These are phyloP conservation scores for Antitrichia curtipendula DNA, from an alignment of 225 moss, liverwort and hornwort species.

Conservation along the genomic window DNA sequence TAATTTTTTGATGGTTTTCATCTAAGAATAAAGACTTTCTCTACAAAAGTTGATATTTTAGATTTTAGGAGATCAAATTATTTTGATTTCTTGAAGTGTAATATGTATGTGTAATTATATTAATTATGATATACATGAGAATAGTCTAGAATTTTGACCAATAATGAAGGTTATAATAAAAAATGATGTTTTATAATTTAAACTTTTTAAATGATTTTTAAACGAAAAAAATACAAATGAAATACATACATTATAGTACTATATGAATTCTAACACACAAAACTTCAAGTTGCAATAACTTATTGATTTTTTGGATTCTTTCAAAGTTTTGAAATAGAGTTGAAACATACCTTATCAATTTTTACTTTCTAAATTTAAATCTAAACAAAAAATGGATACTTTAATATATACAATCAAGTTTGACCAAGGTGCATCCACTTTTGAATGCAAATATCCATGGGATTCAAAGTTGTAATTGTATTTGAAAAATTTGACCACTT, in stretches of 20 bases:
- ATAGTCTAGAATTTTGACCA: neutral
- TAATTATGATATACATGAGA: neutral
- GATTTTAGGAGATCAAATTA: no score
- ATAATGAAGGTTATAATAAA: neutral
- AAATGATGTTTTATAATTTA: neutral
- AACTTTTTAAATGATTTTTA: neutral
- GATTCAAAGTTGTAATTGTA: no score
- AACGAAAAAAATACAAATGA: neutral
- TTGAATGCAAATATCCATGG: fast-evolving
- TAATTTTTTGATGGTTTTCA: no score
- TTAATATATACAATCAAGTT: neutral
- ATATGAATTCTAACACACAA: neutral
- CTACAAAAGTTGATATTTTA: no score
- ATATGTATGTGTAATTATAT: no score
- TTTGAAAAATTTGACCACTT: no score
- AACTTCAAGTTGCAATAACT: neutral
- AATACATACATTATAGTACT: neutral
- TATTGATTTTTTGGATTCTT: neutral
- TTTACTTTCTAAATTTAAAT: neutral
- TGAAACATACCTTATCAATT: no score
- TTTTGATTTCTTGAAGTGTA: no score
- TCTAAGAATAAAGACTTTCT: no score
- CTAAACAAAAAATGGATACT: neutral
- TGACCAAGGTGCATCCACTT: neutral
- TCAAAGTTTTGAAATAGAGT: neutral